These are phyloP conservation scores for Fusarium agapanthi DNA, from an alignment of 2,329 filamentous ascomycete species.

Conservation along the genomic window DNA sequence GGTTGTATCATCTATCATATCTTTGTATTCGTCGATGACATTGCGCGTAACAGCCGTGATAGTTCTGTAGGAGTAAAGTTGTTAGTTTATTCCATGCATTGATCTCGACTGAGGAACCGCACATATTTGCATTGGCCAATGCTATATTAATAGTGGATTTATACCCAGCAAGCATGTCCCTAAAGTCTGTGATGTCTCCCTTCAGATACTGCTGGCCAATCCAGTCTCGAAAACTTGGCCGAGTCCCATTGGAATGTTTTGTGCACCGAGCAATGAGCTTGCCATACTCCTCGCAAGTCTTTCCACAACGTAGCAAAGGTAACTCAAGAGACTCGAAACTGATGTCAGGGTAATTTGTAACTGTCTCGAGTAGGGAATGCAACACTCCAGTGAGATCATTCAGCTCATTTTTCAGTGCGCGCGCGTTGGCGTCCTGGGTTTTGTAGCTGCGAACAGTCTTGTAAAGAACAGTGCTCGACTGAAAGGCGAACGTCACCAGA, in stretches of 20 bases:
- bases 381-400: constrained; percentile 50
- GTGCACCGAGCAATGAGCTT: constrained; percentile 48
- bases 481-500: constrained; percentile 31
- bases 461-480: constrained; percentile 28
- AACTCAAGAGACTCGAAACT: constrained; percentile 36
- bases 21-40: constrained; percentile 8
- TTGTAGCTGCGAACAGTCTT: constrained; percentile 22
- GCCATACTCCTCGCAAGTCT: constrained; percentile 54
- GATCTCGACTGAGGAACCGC: neutral
- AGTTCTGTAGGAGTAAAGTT: neutral
- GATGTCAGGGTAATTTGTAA: constrained; percentile 9
- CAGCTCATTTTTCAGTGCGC: constrained; percentile 53
- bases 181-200: constrained; percentile 54
- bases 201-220: constrained; percentile 54
- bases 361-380: constrained; percentile 44
- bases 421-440: constrained; percentile 42
- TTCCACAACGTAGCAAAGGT: constrained; percentile 53
- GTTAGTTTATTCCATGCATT: neutral
- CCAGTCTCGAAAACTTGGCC: constrained; percentile 56
- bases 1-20: constrained; percentile 24
- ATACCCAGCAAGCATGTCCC: constrained; percentile 50
- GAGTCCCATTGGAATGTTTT: constrained; percentile 45
- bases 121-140: constrained; percentile 35
- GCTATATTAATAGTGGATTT: constrained; percentile 44
- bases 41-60: constrained; percentile 3